Conservation (phyloP, 306 rosid species). For the Castanea crenata region DNA sequence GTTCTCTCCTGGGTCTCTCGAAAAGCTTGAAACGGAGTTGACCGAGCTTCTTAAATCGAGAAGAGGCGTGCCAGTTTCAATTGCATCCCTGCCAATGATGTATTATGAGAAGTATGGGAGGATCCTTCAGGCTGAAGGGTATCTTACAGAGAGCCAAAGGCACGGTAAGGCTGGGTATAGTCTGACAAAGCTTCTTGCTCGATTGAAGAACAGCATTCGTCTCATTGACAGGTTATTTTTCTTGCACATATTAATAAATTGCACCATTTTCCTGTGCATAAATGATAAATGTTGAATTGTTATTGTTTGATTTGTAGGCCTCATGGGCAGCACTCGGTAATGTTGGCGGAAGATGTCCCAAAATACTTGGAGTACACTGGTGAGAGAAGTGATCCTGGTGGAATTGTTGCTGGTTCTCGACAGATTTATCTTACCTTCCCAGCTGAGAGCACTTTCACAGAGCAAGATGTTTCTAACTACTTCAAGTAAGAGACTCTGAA, state of each 20-base stretch:
- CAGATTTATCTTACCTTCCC: conserved; percentile 56
- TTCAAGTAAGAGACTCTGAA: conserved; percentile 32
- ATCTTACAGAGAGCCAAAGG: conserved; percentile 49
- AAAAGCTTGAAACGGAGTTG: conserved; percentile 38
- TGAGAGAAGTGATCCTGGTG: conserved; percentile 36
- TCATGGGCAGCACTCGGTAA: conserved; percentile 48
- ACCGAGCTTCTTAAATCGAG: conserved; percentile 45
- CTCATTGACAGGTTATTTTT: conserved; percentile 40
- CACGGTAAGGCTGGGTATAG: conserved; percentile 48
- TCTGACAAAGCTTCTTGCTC: conserved; percentile 47
- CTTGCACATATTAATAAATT: not conserved
- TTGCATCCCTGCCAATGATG: conserved; percentile 46
- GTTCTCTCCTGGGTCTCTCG: conserved; percentile 31
- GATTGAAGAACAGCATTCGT: conserved; percentile 39
- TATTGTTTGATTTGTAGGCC: conserved; percentile 29
- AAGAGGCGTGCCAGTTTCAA: conserved; percentile 39
- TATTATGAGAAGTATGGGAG: conserved; percentile 41
- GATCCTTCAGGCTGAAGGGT: conserved; percentile 48
- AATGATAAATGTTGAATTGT: not conserved
- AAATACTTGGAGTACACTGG: conserved; percentile 28
- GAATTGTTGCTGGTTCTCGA: conserved; percentile 34
- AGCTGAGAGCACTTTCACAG: conserved; percentile 44
- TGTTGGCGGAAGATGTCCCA: conserved; percentile 42
- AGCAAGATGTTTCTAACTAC: conserved; percentile 46
- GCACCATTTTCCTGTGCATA: not conserved